Evolutionary conservation across 2,329 filamentous ascomycete species (phyloP).

Genomic region (Aschersonia sp.): DNA sequence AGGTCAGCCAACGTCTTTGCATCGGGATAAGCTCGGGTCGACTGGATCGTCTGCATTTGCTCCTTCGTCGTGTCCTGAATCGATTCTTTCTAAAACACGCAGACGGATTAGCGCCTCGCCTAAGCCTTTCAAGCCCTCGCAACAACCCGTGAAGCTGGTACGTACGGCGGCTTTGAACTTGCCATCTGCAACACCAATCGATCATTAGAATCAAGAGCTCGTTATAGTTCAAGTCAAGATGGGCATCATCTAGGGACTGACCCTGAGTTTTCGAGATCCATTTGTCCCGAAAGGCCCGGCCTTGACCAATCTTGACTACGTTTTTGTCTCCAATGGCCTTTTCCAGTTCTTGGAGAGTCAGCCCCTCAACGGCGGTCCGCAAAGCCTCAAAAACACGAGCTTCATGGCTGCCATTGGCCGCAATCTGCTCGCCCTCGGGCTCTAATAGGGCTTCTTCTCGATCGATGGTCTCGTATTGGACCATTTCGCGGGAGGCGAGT

Average conservation of each 20-base stretch:
- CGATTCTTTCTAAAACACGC: conserved; percentile 38
- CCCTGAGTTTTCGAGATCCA: conserved; percentile 52
- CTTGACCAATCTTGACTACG: conserved; percentile 72
- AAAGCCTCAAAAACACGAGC: conserved; percentile 69
- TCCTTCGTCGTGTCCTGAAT: conserved; percentile 70
- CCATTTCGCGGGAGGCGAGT: conserved; percentile 71
- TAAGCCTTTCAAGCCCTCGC: background rate
- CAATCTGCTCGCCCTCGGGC: conserved; percentile 57
- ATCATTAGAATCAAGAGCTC: conserved; percentile 1
- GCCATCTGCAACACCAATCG: conserved; percentile 3
- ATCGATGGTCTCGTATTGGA: conserved; percentile 73
- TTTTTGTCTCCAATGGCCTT: conserved; percentile 57
- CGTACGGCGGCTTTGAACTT: conserved; percentile 5
- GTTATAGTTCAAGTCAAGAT: background rate
- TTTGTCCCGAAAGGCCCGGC: conserved; percentile 78
- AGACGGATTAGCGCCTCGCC: background rate
- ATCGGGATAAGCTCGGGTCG: conserved; percentile 52
- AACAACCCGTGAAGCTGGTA: background rate
- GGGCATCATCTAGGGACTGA: conserved; percentile 13
- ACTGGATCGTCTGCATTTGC: conserved; percentile 58
- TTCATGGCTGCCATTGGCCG: conserved; percentile 64
- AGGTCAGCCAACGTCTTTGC: conserved; percentile 65
- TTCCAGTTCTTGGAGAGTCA: conserved; percentile 65
- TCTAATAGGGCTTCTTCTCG: conserved; percentile 65
- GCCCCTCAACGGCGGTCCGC: conserved; percentile 56